These are phyloP conservation scores for Starmera stellimalicola DNA, from an alignment of 1,139 yeast species.

Conservation along the genomic window DNA sequence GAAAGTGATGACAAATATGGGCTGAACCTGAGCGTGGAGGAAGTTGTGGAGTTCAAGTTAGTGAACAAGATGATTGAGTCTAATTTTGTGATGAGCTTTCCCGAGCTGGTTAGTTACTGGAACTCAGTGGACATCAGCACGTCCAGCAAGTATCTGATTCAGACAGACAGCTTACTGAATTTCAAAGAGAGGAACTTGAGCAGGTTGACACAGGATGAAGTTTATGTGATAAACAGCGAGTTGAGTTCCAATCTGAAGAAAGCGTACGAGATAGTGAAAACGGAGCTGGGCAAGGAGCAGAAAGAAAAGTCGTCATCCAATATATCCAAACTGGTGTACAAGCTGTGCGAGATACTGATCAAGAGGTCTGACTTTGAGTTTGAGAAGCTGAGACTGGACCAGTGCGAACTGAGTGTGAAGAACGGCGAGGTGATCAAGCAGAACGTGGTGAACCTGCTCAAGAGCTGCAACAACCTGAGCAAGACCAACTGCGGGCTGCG, in stretches of 20 bases:
- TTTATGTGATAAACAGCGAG: conserved; percentile 29
- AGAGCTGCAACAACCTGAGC: conserved; percentile 35
- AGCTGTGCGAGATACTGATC: conserved; percentile 32
- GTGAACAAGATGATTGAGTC: conserved; percentile 7
- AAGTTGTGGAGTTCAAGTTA: conserved; percentile 9
- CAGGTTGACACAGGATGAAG: conserved; percentile 10
- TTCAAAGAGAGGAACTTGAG: conserved; percentile 26
- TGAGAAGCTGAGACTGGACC: conserved; percentile 25
- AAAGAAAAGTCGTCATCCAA: conserved; percentile 22
- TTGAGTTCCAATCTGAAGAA: conserved; percentile 29
- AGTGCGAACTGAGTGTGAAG: conserved; percentile 7
- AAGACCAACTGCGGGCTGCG: conserved; percentile 39
- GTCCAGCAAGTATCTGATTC: conserved; percentile 30
- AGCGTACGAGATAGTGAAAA: conserved; percentile 30
- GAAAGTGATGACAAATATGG: conserved; percentile 14
- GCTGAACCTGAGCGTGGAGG: conserved; percentile 5
- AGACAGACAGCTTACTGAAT: conserved; percentile 33
- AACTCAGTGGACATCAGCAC: conserved; percentile 10
- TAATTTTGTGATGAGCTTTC: conserved; percentile 12
- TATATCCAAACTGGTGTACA: conserved; percentile 32
- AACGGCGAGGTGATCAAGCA: conserved; percentile 24
- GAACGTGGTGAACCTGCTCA: conserved; percentile 33
- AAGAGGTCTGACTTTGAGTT: conserved; percentile 42
- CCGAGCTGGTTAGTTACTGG: conserved; percentile 13
- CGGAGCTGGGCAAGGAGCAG: conserved; percentile 12